Base-by-base conservation (phyloP, 2,329 filamentous ascomycete species). In the Clonostachys rosea region DNA sequence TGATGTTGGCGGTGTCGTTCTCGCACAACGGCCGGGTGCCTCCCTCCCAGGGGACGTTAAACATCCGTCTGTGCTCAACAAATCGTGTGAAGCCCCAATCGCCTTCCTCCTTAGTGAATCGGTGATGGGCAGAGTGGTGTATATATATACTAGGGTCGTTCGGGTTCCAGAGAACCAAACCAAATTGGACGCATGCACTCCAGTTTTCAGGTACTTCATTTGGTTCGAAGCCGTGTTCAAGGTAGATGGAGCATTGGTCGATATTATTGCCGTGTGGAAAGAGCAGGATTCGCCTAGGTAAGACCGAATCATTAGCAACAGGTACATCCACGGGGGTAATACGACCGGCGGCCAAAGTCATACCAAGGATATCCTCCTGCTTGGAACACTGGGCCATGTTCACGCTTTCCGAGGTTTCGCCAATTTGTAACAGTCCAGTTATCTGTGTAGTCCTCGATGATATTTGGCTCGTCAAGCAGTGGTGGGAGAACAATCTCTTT, bases 11-110 rank as follows among this genome's bases (percentile, higher is more conserved):
- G 8, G 74, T 69, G 49, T 92, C 87, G 57, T 89, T 82, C 61
- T 95, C 89, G 16, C 91, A 79, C 54, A 95, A 76, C 9, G 87
- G 89, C 48, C 87, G 79, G 36, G 68, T 72, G 18, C 74, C 71
- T 18, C 83, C 81, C 48, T 94, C 87, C 80, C 87, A 95, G 2
- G 82, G 78, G 34, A 84, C 74, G 50, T 85, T 86, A 62, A 96
- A 95, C 64, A 97, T 86, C 59, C 84, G 86, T 46, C 90, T 80
- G 44, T 95, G 78, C 64, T 97, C 94, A 12, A 91, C 84, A 62
- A 97, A 99, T 47, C 92, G 78, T n/a, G 94, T 99, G 65, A 99
- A 99, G 2, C 94, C 94, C 94, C 94, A 99, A 60, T 99, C 94
- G 20, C 90, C 91, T 67, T 99, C 94, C 40, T 97, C 94, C 53